These are phyloP conservation scores for Candida argentea DNA, from an alignment of 805 yeast genomes.

Conservation along the genomic window DNA sequence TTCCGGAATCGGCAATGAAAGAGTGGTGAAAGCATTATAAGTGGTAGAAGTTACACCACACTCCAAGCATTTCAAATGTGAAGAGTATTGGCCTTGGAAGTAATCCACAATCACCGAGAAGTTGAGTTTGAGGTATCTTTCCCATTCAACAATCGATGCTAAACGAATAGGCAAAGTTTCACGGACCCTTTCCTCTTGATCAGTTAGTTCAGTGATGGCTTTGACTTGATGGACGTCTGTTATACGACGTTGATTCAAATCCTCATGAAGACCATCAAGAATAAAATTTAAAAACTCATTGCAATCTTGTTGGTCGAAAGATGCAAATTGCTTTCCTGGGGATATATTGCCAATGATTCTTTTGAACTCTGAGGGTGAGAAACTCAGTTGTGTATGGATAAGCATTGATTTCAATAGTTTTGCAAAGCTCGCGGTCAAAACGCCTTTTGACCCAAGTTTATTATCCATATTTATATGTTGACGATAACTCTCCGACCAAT, in stretches of 20 bases:
- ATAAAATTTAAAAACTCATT: constrained; percentile 71
- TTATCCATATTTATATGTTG: constrained; percentile 65
- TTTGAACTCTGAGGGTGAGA: constrained; percentile 59
- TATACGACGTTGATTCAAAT: constrained; percentile 54
- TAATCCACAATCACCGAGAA: constrained; percentile 71
- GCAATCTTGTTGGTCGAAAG: constrained; percentile 75
- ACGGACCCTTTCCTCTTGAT: constrained; percentile 59
- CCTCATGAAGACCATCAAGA: constrained; percentile 75
- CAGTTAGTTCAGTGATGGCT: constrained; percentile 35
- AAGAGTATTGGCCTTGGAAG: constrained; percentile 83
- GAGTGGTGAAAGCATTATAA: constrained; percentile 69
- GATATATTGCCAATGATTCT: constrained; percentile 58
- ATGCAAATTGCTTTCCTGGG: constrained; percentile 45
- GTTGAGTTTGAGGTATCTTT: constrained; percentile 67
- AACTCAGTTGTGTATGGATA: constrained; percentile 33
- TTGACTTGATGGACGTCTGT: constrained; percentile 20
- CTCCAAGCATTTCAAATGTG: constrained; percentile 62
- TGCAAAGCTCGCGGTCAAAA: constrained; percentile 60
- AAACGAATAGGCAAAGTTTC: constrained; percentile 67
- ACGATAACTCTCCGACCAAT: constrained; percentile 38
- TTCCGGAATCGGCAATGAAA: constrained; percentile 72
- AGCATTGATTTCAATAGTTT: constrained; percentile 47
- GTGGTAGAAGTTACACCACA: constrained; percentile 79
- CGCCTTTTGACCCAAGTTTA: constrained; percentile 72
- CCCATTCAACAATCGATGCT: constrained; percentile 91